Conservation (phyloP, 257 asterid species). For the Oldenlandia corymbosa region DNA sequence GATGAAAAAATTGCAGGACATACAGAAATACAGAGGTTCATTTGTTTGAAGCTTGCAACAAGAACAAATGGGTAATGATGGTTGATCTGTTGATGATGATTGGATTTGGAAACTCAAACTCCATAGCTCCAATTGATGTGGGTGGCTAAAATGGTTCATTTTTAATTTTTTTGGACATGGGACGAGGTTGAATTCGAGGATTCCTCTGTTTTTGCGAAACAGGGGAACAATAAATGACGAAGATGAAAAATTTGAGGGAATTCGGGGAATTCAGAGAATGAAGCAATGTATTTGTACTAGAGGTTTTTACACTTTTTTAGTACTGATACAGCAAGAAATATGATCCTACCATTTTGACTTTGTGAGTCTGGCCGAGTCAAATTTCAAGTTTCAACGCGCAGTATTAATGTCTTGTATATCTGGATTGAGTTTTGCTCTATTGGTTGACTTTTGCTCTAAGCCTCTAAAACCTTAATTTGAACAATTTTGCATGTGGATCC, state of each 20-base stretch:
- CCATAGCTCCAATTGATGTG: slow-evolving; percentile 35
- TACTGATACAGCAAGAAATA: background rate
- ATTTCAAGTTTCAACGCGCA: slow-evolving; percentile 2
- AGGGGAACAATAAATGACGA: background rate
- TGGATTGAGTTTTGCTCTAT: background rate
- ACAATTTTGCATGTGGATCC: too few relatives aligned
- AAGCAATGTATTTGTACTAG: background rate
- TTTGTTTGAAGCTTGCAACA: slow-evolving; percentile 46
- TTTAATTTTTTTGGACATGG: slow-evolving; percentile 11
- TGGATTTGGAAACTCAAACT: slow-evolving; percentile 8
- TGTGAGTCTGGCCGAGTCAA: slow-evolving; percentile 1
- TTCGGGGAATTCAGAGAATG: background rate
- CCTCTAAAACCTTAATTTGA: background rate
- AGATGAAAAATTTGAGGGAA: too few relatives aligned
- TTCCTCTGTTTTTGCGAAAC: slow-evolving; percentile 28
- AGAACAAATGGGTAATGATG: slow-evolving; percentile 27
- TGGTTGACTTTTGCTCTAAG: background rate
- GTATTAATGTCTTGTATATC: background rate
- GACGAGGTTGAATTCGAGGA: slow-evolving; percentile 5
- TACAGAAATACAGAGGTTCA: slow-evolving; percentile 47
- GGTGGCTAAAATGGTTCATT: slow-evolving; percentile 43
- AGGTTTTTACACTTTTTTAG: too few relatives aligned
- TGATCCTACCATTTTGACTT: background rate
- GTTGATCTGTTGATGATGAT: background rate
- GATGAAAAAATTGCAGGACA: slow-evolving; percentile 50